Evolutionary conservation across 2,329 filamentous ascomycete species (phyloP), one percentile per base, ranked within the genome.

Genomic region (Ascochyta pisi): DNA sequence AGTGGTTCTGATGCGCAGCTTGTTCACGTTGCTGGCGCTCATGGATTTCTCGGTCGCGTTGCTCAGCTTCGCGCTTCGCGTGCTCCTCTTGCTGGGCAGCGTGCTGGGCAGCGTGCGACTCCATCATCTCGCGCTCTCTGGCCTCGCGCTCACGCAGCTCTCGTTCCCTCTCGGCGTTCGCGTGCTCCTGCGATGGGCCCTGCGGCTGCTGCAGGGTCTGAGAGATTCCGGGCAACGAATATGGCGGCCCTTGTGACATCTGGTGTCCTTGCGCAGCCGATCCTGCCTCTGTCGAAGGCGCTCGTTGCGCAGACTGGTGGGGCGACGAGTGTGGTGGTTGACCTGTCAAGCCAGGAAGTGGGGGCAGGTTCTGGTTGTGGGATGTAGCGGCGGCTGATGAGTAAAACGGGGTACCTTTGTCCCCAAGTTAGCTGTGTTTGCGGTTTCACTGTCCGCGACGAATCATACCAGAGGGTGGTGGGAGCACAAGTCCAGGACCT

Each of bases 1-100:
- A 88, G 71, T 91, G 93, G 77, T 89, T 95, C 75, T 97, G 93
- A 71, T 95, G 92, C 24, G 90, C 85, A 46, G 85, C 84, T 65
- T 88, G 89, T 62, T 91, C 86, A 63, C 85, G 79, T 55, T 85
- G 83, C 66, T 91, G 88, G 27, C 65, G 65, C 58, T 69, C 65
- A 61, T 85, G 78, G 60, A 86, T 73, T 57, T 86, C 84, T 42
- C 83, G 80, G 62, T 87, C 83, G 54, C 83, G 78, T 58, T 85
- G 82, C 52, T 78, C 76, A 15, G 69, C 72, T 50, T 75, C 73
- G 29, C 73, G 67, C 58, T 75, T 75, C 10, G 77, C 79, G 63
- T 82, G 77, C 58, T 87, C 84, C 65, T 88, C 85, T 71, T 87
- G 81, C 64, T 83, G 71, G 15, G 66, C 65, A 24, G 67, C 65